Conservation (phyloP, 495 filamentous ascomycete species). For the Tuber brumale region DNA sequence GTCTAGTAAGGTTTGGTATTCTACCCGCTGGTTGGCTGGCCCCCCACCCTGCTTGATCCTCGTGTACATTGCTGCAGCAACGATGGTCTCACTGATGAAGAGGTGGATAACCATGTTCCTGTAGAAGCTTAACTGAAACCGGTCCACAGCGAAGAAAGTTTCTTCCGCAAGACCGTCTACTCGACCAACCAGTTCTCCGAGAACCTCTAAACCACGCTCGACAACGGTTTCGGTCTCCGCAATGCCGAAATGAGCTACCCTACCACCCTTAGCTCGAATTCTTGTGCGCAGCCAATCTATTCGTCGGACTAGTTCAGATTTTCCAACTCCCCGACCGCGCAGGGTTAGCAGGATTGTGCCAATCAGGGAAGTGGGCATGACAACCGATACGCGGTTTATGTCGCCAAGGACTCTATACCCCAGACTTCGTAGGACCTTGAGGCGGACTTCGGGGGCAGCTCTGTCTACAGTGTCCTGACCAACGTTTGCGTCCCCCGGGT, state of each 20-base stretch:
- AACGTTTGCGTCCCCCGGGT: conserved; percentile 19
- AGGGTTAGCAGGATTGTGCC: conserved; percentile 90
- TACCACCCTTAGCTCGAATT: conserved; percentile 75
- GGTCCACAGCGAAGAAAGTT: conserved; percentile 87
- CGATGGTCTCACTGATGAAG: conserved; percentile 84
- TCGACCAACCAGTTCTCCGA: conserved; percentile 78
- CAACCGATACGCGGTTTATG: conserved; percentile 91
- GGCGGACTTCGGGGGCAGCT: conserved; percentile 43
- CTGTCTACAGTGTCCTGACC: conserved; percentile 40
- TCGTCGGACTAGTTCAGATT: conserved; percentile 71
- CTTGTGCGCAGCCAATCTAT: conserved; percentile 84
- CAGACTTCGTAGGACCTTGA: conserved; percentile 68
- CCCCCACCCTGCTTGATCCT: conserved; percentile 82
- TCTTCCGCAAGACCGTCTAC: conserved; percentile 74
- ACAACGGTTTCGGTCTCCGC: conserved; percentile 73
- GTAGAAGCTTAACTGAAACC: conserved; percentile 95
- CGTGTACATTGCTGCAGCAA: conserved; percentile 83
- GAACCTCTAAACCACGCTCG: conserved; percentile 79
- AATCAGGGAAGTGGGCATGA: conserved; percentile 94
- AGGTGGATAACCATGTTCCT: conserved; percentile 98
- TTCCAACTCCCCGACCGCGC: conserved; percentile 84
- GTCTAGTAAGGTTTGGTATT: conserved; percentile 59
- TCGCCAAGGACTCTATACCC: conserved; percentile 88
- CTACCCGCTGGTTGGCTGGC: conserved; percentile 68
- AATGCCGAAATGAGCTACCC: conserved; percentile 87